Evolutionary conservation across 2,329 filamentous ascomycete genomes (phyloP), one percentile per base, ranked within the genome.

Genomic region (Aureobasidium vineae): DNA sequence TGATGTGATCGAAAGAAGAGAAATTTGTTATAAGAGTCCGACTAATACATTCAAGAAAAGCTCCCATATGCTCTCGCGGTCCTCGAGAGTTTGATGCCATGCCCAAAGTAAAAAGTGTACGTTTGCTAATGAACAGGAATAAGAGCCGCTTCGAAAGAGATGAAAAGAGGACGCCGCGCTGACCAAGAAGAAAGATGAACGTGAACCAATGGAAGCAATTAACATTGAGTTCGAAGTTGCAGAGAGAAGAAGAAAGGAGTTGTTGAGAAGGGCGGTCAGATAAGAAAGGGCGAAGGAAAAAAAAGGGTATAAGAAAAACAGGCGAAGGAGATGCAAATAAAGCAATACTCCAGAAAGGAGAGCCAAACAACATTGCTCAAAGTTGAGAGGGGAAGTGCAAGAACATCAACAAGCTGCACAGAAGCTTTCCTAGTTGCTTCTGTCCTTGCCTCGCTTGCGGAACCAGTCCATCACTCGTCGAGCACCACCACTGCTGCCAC

Each of bases 401-500:
- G 13, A 31, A 38, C 3, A 45, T 59, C 54, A 59, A 59, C 45
- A 54, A 33, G 61, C 26, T 36, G 36, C 26, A 43, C 38, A 47
- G 23, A 64, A 23, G 38, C 49, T 41, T 60, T 67, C 57, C 66
- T 52, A 69, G 54, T 61, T 67, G 47, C 70, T 69, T 33, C 75
- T 70, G 61, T 77, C 91, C 79, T 89, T 92, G 66, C 90, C 91
- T 75, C 93, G 86, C 76, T 93, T 85, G 72, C 95, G 85, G 82
- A 99, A 99, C 78, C 98, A 97, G 79, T 99, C 94, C 93, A 99
- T 98, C 45, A 99, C 95, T 75, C 92, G 88, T 76, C 93, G 89
- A 16, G 93, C 92, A 3, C 92, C 90, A 66, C 91, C 91, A 70
- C 88, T 94, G 77, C 90, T 96, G 52, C 94, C 94, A 38, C 88